These are phyloP conservation scores for Pseudocercospora macadamiae DNA, from an alignment of 2,329 filamentous ascomycete species.

Conservation along the genomic window DNA sequence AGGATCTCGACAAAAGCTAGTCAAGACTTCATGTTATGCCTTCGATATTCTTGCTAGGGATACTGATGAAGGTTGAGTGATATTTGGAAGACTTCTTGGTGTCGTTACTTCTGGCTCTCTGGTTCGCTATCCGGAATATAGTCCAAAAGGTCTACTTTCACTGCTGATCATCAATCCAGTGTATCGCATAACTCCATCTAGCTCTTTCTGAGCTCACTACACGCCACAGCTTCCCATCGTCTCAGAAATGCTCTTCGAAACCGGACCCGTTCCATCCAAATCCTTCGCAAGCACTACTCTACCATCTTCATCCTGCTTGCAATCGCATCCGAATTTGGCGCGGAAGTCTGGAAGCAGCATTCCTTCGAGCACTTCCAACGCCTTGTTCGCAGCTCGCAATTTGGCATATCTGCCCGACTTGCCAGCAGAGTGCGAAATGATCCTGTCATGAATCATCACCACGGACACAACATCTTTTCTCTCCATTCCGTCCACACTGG, in stretches of 20 bases:
- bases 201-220: neutral
- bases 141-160: no score
- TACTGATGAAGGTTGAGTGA: no score
- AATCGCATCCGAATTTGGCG: constrained; percentile 65
- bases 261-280: neutral
- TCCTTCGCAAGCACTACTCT: constrained; percentile 5
- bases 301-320: constrained; percentile 39
- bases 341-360: constrained; percentile 63
- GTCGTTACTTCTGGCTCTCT: no score
- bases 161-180: no score
- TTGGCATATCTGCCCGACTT: constrained; percentile 73
- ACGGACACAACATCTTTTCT: constrained; percentile 63
- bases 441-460: constrained; percentile 73
- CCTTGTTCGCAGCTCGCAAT: constrained; percentile 64
- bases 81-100: no score
- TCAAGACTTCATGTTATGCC: no score
- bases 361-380: constrained; percentile 55
- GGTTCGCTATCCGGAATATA: no score
- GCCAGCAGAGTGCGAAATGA: constrained; percentile 66
- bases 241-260: neutral
- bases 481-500: constrained; percentile 51
- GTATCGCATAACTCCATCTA: no score
- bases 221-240: constrained; percentile 2
- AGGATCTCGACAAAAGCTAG: no score
- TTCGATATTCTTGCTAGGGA: no score